Evolutionary conservation across 306 rosid genomes (phyloP), one percentile per base, ranked within the genome.

Genomic region (Prunus kanzakura): DNA sequence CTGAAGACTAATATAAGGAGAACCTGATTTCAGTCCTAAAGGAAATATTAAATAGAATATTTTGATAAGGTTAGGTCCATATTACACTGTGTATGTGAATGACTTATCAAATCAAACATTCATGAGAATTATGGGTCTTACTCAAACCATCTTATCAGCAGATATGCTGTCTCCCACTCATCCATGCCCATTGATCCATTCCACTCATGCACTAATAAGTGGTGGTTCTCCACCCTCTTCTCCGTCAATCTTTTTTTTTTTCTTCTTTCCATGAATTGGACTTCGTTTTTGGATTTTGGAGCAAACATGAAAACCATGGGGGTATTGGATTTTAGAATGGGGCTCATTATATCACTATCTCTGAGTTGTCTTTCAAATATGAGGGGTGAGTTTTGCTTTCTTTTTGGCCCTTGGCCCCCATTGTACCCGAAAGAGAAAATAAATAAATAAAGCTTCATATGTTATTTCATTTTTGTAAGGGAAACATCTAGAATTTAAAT

Each of bases 111-210:
- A 74, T 49, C 83, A 67, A 58, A 60, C 54, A 29, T 55, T 13
- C 19, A 60, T 60, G 8, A 4, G 19, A 60, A 12, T 5, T 4
- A 35, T 25, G 22, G 20, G 69, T 72, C 74, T 51, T 7, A 11
- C 51, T 51, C 78, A 50, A 38, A 30, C 11, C 22, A 27, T 75
- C 47, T 29, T 43, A 23, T 54, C 67, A 50, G 14, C 19, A 52
- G 67, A 76, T 35, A 73, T 49, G 79, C 72, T 73, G 79, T 74
- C 71, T 43, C 13, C 82, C 82, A 77, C 79, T 68, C 11, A 54
- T 32, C 2, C 29, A 47, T 2, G 23, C n/a, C 30, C 19, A 29
- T 30, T 69, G 18, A 71, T 15, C 69, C 25, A 64, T 29, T n/a
- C 11, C 5, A 8, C 2, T 38, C 47, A 18, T 23, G 27, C 4